Base-by-base conservation (phyloP, 176 grass and related monocot species). In the Areca catechu region DNA sequence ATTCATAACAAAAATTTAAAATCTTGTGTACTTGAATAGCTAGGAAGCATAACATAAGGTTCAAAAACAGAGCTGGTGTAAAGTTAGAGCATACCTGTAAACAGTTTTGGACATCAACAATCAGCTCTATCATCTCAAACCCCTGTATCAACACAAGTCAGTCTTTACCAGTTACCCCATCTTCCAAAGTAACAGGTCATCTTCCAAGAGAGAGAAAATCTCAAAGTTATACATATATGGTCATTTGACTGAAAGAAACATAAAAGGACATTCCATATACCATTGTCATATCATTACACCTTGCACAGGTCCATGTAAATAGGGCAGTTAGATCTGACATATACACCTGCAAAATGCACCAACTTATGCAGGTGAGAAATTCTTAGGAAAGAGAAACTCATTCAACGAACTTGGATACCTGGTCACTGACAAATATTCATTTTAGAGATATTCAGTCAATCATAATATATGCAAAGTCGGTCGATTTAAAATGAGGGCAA, bases 41-140 rank as follows among this genome's bases (percentile, higher is more conserved):
- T 43, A 43, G 34, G 14, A 43, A 43, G 34, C 34, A 43, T 43
- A 43, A 43, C 10, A 12, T 43, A 43, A 43, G 56, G 68, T 74
- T 48, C 0, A 16, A 76, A 74, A 56, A 28, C 49, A 12, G 34
- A 12, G 34, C 34, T 14, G 34, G 34, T 43, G 34, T 43, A 21
- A 30, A 30, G 55, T 58, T 66, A 48, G 68, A 47, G 53, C 24
- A 73, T 0, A 96, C 92, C 92, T 90, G 92, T 79, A 96, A 79
- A 50, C 92, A 96, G 73, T 79, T 83, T 61, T 86, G 59, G 53
- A 96, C 63, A 76, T 96, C 92, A 21, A 96, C 92, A 27, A 96
- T 77, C 71, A 96, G 73, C 57, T 82, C 79, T 65, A 77, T 78
- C 75, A 90, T 51, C 80, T 96, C 77, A 71, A 96, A 96, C 14